Conservation (phyloP, 176 grass and related monocot species). For the Oryza australiensis region DNA sequence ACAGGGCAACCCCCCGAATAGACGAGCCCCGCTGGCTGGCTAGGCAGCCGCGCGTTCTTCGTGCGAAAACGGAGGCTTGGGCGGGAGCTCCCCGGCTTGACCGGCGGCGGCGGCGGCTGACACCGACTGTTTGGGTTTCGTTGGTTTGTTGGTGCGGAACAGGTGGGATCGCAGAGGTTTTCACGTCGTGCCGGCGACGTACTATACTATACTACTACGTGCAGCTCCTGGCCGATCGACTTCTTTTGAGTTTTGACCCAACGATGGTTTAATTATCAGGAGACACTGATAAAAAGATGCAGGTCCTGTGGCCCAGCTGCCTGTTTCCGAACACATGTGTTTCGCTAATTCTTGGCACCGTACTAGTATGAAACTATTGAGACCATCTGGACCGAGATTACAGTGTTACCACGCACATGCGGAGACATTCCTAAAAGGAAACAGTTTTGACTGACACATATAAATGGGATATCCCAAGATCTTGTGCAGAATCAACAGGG, state of each 20-base stretch:
- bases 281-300: too few relatives aligned
- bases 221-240: background rate
- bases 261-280: too few relatives aligned
- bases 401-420: too few relatives aligned
- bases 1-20: too few relatives aligned
- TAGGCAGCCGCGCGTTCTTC: background rate
- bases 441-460: background rate
- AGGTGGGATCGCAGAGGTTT: constrained; percentile 1
- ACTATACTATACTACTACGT: too few relatives aligned
- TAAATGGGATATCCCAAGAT: background rate
- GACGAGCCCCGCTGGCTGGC: background rate
- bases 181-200: background rate
- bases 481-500: background rate
- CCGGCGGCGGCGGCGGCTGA: background rate
- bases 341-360: too few relatives aligned
- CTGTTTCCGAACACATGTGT: background rate
- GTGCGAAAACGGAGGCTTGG: constrained; percentile 14
- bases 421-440: background rate
- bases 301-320: too few relatives aligned
- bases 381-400: too few relatives aligned
- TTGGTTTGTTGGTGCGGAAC: background rate
- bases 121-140: background rate
- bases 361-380: background rate
- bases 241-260: background rate
- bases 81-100: background rate